Evolutionary conservation across 2,329 filamentous ascomycete species (phyloP).

Genomic region (Proliferodiscus dingleyae): DNA sequence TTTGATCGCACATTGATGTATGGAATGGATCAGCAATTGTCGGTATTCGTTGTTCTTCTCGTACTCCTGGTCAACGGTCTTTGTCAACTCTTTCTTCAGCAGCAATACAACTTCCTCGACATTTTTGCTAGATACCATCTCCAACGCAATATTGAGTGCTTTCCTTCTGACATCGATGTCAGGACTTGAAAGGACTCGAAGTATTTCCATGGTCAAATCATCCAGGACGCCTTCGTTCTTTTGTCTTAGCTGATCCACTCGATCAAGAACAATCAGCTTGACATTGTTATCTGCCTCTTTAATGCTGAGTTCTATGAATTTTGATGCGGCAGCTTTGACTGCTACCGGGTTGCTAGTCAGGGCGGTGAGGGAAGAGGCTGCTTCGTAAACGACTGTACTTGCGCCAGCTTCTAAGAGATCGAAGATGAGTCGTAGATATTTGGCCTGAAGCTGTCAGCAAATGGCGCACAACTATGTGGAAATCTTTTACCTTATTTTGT

Average conservation of each 20-base stretch:
- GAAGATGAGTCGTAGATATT: slow-evolving; percentile 91
- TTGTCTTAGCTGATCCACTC: slow-evolving; percentile 80
- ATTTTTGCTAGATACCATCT: slow-evolving; percentile 99
- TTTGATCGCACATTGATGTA: slow-evolving; percentile 97
- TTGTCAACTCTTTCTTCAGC: slow-evolving; percentile 94
- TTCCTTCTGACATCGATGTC: slow-evolving; percentile 95
- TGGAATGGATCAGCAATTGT: slow-evolving; percentile 90
- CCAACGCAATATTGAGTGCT: slow-evolving; percentile 81
- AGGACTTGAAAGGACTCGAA: slow-evolving; percentile 88
- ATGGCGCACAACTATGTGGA: neutral
- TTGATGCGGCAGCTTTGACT: slow-evolving; percentile 90
- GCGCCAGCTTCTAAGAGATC: slow-evolving; percentile 89
- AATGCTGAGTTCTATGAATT: slow-evolving; percentile 95
- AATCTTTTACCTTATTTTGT: slow-evolving; percentile 72
- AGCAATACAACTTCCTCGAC: slow-evolving; percentile 95
- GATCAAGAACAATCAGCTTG: slow-evolving; percentile 94
- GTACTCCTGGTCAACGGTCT: slow-evolving; percentile 97
- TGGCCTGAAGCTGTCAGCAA: slow-evolving; percentile 52
- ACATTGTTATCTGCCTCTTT: slow-evolving; percentile 99
- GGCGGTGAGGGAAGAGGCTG: slow-evolving; percentile 87
- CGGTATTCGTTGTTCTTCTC: slow-evolving; percentile 97
- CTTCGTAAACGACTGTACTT: slow-evolving; percentile 95
- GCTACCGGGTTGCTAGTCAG: slow-evolving; percentile 95
- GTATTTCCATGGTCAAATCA: slow-evolving; percentile 93
- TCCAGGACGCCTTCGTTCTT: slow-evolving; percentile 90